phyloP scores from a whole-genome alignment of 108 stramenopile genomes.

The Pseudonitzschia delicatissima region DNA sequence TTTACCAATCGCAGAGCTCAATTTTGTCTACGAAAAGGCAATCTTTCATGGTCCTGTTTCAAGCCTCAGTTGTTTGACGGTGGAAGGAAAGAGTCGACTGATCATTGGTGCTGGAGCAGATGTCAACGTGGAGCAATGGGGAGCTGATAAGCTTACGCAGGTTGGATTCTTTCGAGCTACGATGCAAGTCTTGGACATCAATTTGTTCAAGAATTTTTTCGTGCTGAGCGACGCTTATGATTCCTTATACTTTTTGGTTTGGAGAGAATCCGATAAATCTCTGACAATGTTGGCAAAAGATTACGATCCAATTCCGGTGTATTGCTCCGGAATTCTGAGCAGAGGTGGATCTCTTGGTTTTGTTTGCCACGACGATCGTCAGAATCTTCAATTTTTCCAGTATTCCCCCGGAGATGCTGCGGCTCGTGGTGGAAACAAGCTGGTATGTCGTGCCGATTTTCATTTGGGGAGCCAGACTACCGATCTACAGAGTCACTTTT shows the following conservation, averaged over 20 bases:
- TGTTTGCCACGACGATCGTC: slow-evolving; percentile 87
- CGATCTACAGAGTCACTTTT: slow-evolving; percentile 65
- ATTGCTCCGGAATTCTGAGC: slow-evolving; percentile 77
- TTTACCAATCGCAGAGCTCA: slow-evolving; percentile 42
- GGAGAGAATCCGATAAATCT: slow-evolving; percentile 86
- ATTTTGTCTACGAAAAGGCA: slow-evolving; percentile 72
- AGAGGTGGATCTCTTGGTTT: slow-evolving; percentile 71
- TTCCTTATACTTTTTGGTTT: slow-evolving; percentile 83
- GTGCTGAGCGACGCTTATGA: slow-evolving; percentile 84
- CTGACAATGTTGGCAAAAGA: slow-evolving; percentile 85
- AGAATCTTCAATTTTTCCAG: slow-evolving; percentile 88
- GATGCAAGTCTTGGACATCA: slow-evolving; percentile 80
- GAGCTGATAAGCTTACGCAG: slow-evolving; percentile 73
- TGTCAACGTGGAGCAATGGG: slow-evolving; percentile 89
- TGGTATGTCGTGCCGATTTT: slow-evolving; percentile 89
- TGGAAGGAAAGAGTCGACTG: slow-evolving; percentile 65
- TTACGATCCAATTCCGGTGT: slow-evolving; percentile 81
- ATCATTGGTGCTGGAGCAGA: slow-evolving; percentile 85
- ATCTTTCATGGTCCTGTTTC: slow-evolving; percentile 82
- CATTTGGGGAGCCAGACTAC: slow-evolving; percentile 84
- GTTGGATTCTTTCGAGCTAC: slow-evolving; percentile 89
- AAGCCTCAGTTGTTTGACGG: slow-evolving; percentile 63
- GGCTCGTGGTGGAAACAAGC: slow-evolving; percentile 88
- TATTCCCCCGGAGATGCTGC: slow-evolving; percentile 89
- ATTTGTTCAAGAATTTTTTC: slow-evolving; percentile 80